Base-by-base conservation (phyloP, 140 eudicot genomes). In the Oenanthe javanica region DNA sequence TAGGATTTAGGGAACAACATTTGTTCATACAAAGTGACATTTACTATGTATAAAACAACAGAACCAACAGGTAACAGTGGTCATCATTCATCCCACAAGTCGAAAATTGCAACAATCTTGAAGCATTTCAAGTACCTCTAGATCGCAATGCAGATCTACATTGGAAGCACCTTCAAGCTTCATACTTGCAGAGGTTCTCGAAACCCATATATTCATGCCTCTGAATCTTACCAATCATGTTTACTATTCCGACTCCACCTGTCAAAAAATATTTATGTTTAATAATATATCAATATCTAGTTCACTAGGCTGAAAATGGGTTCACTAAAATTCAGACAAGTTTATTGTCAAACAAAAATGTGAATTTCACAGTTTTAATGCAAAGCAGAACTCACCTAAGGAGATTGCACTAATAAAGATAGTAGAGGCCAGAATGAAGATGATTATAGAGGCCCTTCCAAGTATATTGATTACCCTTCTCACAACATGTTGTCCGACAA, bases 231-330 rank as follows among this genome's bases (percentile, higher is more conserved):
- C 79, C 80, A 2, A 88, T 82, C 79, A 86, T 86, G 77, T 88
- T 80, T 77, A 83, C 75, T 31, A 86, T 88, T 82, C 92, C 92
- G 63, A 83, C 88, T 51, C 89, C 87, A 59, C 92, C 92, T 88
- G 43, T 43, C 48, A 55, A 66, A 0, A 31, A 10, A 38, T 18
- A 12, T 11, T 16, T 5, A 36, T 69, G 21, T 31, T 42, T 27
- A 10, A 0, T 36, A 74, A 40, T 3, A 71, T 43, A 73, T 18
- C 15, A n/a, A 21, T 18, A 73, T 12, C 14, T 9, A 73, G 67
- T 49, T 73, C 8, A 73, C 54, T 12, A 73, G 77, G 14, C 15
- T 45, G 55, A 25, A 73, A 79, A 10, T 25, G 0, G 25, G 12
- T 76, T 6, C 15, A 6, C n/a, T n/a, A n/a, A n/a, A n/a, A n/a